Percentiles rank a stretch among this genome's conserved stretches.
Evolutionary conservation across 2,329 filamentous ascomycete genomes (phyloP).

Genomic region (Arthrobotrys megalospora): DNA sequence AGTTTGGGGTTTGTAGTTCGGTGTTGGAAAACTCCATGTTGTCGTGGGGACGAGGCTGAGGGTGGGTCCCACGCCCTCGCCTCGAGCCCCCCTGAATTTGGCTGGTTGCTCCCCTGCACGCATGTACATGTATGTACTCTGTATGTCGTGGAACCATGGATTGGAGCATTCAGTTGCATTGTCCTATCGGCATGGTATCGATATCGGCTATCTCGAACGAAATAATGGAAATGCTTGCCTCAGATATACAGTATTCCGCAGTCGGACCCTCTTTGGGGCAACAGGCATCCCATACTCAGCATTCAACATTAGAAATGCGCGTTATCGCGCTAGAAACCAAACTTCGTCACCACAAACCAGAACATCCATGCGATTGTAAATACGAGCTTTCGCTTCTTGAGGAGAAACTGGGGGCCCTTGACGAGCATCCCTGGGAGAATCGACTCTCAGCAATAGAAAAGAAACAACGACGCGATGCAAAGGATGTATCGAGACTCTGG

Average conservation of each 20-base stretch:
- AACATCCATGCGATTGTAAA: conserved; percentile 57
- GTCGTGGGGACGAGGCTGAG: conserved; percentile 21
- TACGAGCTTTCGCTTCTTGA: conserved; percentile 55
- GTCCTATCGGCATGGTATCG: conserved; percentile 4
- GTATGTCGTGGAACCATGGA: conserved; percentile 23
- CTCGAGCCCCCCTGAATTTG: conserved; percentile 11
- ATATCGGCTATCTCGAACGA: neutral
- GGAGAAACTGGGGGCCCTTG: conserved; percentile 39
- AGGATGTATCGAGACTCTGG: conserved; percentile 24
- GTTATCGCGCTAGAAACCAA: conserved; percentile 55
- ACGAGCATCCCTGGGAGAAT: conserved; percentile 47
- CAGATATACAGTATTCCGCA: neutral
- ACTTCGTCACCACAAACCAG: conserved; percentile 50
- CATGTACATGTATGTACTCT: too few species aligned
- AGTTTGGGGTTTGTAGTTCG: neutral
- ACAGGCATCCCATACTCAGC: neutral
- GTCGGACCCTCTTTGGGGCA: neutral
- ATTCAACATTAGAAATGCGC: conserved; percentile 34
- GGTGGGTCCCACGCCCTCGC: conserved; percentile 6
- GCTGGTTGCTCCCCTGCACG: conserved; percentile 22
- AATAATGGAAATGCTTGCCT: conserved; percentile 10
- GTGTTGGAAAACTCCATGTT: conserved; percentile 12
- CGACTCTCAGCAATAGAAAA: conserved; percentile 23
- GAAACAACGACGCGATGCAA: conserved; percentile 38
- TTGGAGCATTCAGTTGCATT: neutral